Evolutionary conservation across 2,329 filamentous ascomycete species (phyloP), one percentile per base, ranked within the genome.

Genomic region (Penicillium sp.): DNA sequence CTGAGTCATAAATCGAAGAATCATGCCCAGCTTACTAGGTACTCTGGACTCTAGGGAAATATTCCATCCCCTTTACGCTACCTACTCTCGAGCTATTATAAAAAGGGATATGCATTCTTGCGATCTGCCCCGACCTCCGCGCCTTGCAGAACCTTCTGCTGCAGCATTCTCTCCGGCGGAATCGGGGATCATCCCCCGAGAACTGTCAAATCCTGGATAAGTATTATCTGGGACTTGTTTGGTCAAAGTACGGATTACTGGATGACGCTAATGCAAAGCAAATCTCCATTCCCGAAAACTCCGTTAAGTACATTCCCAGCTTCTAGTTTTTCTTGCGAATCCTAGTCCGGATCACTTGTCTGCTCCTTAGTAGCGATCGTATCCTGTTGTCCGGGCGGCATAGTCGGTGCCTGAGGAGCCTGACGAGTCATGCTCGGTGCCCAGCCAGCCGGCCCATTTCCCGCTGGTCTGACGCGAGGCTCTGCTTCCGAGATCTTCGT

Each of bases 401-500:
- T 65, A 62, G n/a, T 70, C 65, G 13, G 64, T 58, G 6, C 65
- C 64, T 9, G 67, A 62, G 1, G 66, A 63, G 6, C 58, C 54
- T 2, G 58, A 62, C 13, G 64, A 61, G 28, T 66, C 60, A 29
- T 62, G 63, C 18, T 63, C 63, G 12, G 50, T 54, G 23, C 64
- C 60, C 45, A 70, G 65, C 69, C 67, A 71, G n/a, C 65, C 65
- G n/a, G 57, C 26, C 66, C 66, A 69, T 49, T 61, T 61, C 18
- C 65, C 59, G 43, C 65, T 61, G 39, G 57, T 57, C 18, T 59
- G 54, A 23, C 61, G 56, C 41, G 62, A 33, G 6, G 52, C 24
- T 3, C 63, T 63, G 29, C 60, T 63, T 63, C 76, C 64, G 6
- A 70, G 55, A 50, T 85, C 87, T 66, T 92, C 88, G 31, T 86